These are phyloP conservation scores for Aspergillus quadricinctus DNA, from an alignment of 2,329 filamentous ascomycete species.

Conservation along the genomic window DNA sequence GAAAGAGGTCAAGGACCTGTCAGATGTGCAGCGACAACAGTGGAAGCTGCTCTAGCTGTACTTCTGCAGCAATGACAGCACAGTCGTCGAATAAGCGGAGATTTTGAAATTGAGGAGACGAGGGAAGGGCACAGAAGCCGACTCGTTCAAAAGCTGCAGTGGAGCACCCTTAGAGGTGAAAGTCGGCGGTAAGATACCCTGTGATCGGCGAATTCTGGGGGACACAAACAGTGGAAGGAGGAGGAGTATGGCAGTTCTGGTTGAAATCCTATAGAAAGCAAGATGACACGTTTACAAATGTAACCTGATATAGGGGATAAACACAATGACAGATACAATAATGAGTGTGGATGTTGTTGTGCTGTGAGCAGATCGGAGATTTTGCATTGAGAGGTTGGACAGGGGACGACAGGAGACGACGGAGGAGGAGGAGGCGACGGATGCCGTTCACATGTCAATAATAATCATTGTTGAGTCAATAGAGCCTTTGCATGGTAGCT, in stretches of 20 bases:
- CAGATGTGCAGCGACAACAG: neutral
- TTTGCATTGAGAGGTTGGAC: neutral
- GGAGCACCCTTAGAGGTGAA: neutral
- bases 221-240: neutral
- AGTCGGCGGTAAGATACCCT: neutral
- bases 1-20: conserved; percentile 1
- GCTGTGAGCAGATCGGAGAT: neutral
- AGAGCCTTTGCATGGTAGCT: neutral
- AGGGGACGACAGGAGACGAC: too few species aligned
- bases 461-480: neutral
- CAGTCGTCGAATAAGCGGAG: neutral
- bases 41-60: neutral
- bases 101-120: neutral
- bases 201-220: neutral
- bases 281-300: neutral
- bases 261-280: neutral
- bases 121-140: neutral
- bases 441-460: neutral
- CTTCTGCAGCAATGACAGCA: conserved; percentile 13
- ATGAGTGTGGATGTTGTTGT: neutral
- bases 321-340: neutral
- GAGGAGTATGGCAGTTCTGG: neutral
- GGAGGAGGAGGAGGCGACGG: neutral
- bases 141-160: neutral
- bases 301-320: neutral